A percentile compares a stretch with the other conserved stretches of the same genome.
Evolutionary conservation across 768 basidiomycete genomes (phyloP).

Genomic region (Strobilomyces confusus): DNA sequence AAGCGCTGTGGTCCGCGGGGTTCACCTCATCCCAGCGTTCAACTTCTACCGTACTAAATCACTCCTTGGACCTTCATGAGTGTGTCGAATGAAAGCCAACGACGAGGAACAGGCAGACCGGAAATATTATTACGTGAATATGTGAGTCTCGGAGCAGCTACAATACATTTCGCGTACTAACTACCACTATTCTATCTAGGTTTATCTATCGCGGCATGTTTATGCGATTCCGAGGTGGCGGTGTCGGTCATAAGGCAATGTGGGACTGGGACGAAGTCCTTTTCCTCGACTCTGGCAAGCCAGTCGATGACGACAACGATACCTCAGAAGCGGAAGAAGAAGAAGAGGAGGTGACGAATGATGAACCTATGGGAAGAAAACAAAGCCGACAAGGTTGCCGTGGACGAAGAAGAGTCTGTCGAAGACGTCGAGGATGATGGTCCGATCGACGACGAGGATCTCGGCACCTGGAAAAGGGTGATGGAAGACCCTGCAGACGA

Average conservation of each 20-base stretch:
- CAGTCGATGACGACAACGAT: too few species aligned
- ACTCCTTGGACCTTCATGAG: not conserved
- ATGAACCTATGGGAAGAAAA: too few species aligned
- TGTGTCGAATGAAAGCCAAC: not conserved
- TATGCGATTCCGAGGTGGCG: not conserved
- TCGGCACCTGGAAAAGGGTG: too few species aligned
- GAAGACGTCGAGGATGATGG: too few species aligned
- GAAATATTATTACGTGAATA: constrained; percentile 30
- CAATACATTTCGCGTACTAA: too few species aligned
- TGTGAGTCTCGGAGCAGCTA: constrained; percentile 21
- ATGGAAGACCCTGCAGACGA: too few species aligned
- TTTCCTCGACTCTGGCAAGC: too few species aligned
- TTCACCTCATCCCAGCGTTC: not conserved
- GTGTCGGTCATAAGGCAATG: not conserved
- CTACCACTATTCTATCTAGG: not conserved
- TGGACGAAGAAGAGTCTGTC: too few species aligned
- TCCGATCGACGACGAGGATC: too few species aligned
- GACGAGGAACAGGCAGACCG: constrained; percentile 20
- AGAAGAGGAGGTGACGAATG: too few species aligned
- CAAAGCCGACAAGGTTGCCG: too few species aligned
- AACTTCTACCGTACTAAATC: not conserved
- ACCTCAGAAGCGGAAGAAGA: too few species aligned
- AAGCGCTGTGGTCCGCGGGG: not conserved
- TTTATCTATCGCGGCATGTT: not conserved
- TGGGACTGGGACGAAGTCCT: not conserved